These are phyloP conservation scores for Pulicaria dysenterica DNA, from an alignment of 129 eudicot species.

Conservation along the genomic window DNA sequence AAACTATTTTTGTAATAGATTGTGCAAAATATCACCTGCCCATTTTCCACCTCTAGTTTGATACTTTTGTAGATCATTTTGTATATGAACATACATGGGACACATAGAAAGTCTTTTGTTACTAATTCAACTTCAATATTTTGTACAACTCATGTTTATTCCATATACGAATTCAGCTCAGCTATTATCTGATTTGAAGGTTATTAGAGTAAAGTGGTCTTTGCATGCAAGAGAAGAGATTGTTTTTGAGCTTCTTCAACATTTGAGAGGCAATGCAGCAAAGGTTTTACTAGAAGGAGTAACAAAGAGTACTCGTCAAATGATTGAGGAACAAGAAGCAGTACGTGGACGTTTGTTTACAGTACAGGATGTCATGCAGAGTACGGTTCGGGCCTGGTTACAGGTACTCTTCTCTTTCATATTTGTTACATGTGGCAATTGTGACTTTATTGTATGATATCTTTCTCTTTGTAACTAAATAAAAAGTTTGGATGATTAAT, in stretches of 20 bases:
- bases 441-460: not conserved
- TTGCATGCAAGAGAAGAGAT: conserved; percentile 98
- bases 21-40: too few species aligned
- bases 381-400: conserved; percentile 90
- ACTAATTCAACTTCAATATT: not conserved
- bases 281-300: conserved; percentile 64
- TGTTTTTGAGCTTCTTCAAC: conserved; percentile 91
- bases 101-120: not conserved
- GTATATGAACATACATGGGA: not conserved
- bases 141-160: not conserved
- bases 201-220: conserved; percentile 94
- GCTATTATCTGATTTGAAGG: conserved; percentile 40
- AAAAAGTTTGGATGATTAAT: too few species aligned
- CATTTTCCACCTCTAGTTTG: too few species aligned
- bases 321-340: conserved; percentile 98
- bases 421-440: not conserved
- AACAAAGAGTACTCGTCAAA: conserved; percentile 79
- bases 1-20: too few species aligned
- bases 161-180: not conserved
- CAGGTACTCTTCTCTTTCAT: conserved; percentile 45
- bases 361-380: conserved; percentile 98
- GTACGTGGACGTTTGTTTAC: conserved; percentile 95
- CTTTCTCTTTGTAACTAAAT: too few species aligned
- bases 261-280: conserved; percentile 68
- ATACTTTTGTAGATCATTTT: not conserved